Conservation (phyloP, 352 stramenopile species). For the Phytophthora nicotianae region DNA sequence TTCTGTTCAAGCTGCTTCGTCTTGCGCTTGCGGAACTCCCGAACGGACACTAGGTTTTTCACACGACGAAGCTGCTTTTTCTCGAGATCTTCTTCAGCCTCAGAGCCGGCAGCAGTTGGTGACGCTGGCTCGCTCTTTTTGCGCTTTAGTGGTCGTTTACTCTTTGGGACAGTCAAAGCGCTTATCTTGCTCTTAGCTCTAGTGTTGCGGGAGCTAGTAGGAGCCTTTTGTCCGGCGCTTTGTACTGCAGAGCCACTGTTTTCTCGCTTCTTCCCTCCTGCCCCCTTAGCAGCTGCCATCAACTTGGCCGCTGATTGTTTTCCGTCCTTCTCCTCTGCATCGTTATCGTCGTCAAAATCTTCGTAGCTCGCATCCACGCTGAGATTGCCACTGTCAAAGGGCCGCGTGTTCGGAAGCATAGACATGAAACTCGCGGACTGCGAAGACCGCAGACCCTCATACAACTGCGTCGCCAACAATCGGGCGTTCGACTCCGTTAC, state of each 20-base stretch:
- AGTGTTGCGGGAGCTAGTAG: conserved; percentile 5
- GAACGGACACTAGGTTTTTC: conserved; percentile 76
- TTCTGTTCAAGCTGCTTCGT: conserved; percentile 79
- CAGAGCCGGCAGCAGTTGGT: conserved; percentile 14
- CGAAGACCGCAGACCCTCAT: conserved; percentile 22
- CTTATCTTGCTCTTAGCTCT: conserved; percentile 20
- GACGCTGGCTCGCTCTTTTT: conserved; percentile 31
- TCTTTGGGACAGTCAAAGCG: conserved; percentile 5
- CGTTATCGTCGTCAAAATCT: conserved; percentile 20
- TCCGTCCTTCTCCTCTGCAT: conserved; percentile 4
- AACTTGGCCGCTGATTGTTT: not conserved
- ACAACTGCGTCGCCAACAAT: conserved; percentile 30
- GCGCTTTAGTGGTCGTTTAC: conserved; percentile 32
- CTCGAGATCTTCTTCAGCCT: conserved; percentile 40
- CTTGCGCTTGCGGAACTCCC: conserved; percentile 80
- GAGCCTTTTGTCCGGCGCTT: conserved; percentile 8
- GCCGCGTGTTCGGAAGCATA: conserved; percentile 8
- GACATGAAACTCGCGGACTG: conserved; percentile 12
- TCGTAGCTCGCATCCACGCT: conserved; percentile 33
- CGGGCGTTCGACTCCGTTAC: conserved; percentile 18
- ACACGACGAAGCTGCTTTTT: conserved; percentile 72
- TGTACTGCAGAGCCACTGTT: conserved; percentile 3
- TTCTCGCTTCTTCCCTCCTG: conserved; percentile 2
- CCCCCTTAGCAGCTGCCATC: not conserved
- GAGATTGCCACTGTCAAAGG: conserved; percentile 12